A percentile compares a stretch with the other conserved stretches of the same genome.
These are phyloP conservation scores for Neotropicomus parvogracilis DNA, from an alignment of 1,284 basidiomycete genomes.

Conservation along the genomic window DNA sequence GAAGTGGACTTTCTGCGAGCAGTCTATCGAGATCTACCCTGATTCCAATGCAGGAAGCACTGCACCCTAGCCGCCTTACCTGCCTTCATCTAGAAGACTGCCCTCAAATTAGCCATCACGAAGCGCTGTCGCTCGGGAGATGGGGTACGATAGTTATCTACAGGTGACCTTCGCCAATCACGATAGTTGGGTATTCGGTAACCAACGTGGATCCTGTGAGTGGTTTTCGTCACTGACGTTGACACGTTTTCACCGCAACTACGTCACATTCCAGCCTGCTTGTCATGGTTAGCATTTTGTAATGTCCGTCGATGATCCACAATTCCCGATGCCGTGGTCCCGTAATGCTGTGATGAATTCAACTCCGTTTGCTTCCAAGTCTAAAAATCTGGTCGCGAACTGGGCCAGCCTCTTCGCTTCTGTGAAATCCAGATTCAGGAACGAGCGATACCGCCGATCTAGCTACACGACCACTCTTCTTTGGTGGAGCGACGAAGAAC, in stretches of 20 bases:
- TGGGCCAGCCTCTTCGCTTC: slow-evolving; percentile 4
- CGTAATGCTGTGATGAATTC: slow-evolving; percentile 17
- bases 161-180: slow-evolving; percentile 16
- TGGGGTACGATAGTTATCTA: slow-evolving; percentile 33
- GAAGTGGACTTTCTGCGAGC: slow-evolving; percentile 9
- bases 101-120: slow-evolving; percentile 34
- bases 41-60: slow-evolving; percentile 35
- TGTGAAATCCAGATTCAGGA: slow-evolving; percentile 4
- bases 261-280: slow-evolving; percentile 21
- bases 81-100: slow-evolving; percentile 40
- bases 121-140: slow-evolving; percentile 37
- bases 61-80: slow-evolving; percentile 36
- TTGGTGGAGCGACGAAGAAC: background rate
- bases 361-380: slow-evolving; percentile 1
- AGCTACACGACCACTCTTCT: slow-evolving; percentile 3
- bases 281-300: slow-evolving; percentile 15
- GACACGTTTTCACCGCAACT: slow-evolving; percentile 12
- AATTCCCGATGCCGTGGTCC: slow-evolving; percentile 10
- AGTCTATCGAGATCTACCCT: slow-evolving; percentile 33
- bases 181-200: slow-evolving; percentile 5
- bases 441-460: slow-evolving; percentile 1
- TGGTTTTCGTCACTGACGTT: slow-evolving; percentile 12
- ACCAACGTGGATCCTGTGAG: slow-evolving; percentile 25
- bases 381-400: slow-evolving; percentile 1
- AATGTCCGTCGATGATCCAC: slow-evolving; percentile 28